Conservation (phyloP, 129 eudicot species). For the Gnaphalium uliginosum region DNA sequence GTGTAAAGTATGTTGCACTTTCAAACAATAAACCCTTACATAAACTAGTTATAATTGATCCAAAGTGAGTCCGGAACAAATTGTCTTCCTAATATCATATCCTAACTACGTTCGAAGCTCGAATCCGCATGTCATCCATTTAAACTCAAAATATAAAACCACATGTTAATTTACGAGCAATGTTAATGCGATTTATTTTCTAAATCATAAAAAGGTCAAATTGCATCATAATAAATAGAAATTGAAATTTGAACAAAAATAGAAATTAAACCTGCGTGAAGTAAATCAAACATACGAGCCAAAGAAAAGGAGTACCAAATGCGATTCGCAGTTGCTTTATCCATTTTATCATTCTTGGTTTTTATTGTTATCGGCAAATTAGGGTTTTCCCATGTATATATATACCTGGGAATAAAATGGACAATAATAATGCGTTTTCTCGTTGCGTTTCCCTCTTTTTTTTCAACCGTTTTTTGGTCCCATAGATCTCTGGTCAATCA, state of each 20-base stretch:
- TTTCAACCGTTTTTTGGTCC: slow-evolving; percentile 31
- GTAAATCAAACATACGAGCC: slow-evolving; percentile 95
- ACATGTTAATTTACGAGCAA: not conserved
- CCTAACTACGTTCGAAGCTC: not conserved
- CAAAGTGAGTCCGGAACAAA: not conserved
- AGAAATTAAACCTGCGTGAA: slow-evolving; percentile 67
- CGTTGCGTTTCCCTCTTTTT: slow-evolving; percentile 16
- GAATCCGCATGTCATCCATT: too few relatives aligned
- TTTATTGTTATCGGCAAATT: slow-evolving; percentile 4
- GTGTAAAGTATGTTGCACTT: too few relatives aligned
- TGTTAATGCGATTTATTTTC: not conserved
- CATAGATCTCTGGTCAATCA: not conserved
- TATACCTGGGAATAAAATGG: not conserved
- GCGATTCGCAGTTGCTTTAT: slow-evolving; percentile 53
- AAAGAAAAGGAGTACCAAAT: slow-evolving; percentile 78
- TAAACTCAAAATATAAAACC: too few relatives aligned
- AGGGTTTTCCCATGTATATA: not conserved
- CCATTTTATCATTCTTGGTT: slow-evolving; percentile 51
- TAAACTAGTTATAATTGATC: not conserved
- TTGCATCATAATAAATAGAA: not conserved
- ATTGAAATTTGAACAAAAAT: not conserved
- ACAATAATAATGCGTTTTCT: slow-evolving; percentile 17
- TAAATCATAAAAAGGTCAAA: not conserved
- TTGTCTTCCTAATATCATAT: not conserved
- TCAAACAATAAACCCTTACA: too few relatives aligned